Conservation (phyloP, 805 yeast species). For the Saturnispora serradocipensis region DNA sequence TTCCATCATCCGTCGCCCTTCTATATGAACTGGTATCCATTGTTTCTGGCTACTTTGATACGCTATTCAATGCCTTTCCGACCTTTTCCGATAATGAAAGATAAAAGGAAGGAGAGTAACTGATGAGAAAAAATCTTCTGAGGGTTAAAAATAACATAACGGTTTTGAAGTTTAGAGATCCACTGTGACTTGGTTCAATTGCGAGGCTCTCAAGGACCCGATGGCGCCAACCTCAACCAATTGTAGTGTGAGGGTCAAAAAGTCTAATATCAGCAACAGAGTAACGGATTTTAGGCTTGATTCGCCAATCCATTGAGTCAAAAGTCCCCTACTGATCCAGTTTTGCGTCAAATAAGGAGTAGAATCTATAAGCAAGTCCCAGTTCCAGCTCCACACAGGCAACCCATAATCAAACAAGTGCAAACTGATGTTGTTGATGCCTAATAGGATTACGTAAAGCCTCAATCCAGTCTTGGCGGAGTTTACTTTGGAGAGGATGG, state of each 20-base stretch:
- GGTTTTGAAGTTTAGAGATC: neutral
- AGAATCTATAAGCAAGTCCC: neutral
- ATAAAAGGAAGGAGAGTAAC: neutral
- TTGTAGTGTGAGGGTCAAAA: neutral
- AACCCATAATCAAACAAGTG: neutral
- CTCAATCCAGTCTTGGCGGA: conserved; percentile 1
- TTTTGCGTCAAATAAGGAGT: neutral
- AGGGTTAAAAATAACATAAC: neutral
- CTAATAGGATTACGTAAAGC: conserved; percentile 1
- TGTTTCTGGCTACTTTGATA: neutral
- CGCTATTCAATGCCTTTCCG: neutral
- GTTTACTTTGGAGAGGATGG: neutral
- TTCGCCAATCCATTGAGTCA: conserved; percentile 5
- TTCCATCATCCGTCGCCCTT: neutral
- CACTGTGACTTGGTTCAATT: neutral
- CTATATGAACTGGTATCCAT: neutral
- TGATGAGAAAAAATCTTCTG: neutral
- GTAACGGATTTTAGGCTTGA: neutral
- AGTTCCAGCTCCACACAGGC: neutral
- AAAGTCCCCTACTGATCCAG: neutral
- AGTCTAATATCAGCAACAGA: neutral
- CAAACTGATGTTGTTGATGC: neutral
- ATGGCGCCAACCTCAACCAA: neutral
- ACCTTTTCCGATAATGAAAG: neutral
- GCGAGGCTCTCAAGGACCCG: neutral